Evolutionary conservation across 2,329 filamentous ascomycete genomes (phyloP), one percentile per base, ranked within the genome.

Genomic region (Colletotrichum eremochloae): DNA sequence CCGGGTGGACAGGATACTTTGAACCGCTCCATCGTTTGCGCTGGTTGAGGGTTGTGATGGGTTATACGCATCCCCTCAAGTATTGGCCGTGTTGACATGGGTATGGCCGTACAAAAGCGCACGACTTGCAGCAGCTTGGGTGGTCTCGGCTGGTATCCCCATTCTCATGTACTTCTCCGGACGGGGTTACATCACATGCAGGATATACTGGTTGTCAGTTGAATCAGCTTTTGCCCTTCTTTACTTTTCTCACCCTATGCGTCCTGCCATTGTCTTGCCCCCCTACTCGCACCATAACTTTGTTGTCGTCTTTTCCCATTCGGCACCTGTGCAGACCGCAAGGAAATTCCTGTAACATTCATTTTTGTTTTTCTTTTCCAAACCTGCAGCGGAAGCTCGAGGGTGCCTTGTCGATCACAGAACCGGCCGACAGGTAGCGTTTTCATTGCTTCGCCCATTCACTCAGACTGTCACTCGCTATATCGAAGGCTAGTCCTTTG

Each of bases 301-400:
- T 8, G n/a, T 20, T n/a, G n/a, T 5, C 46, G 31, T 38, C 31
- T 63, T 68, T 68, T 60, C 48, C 31, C 38, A 46, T 53, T 53
- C 42, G 69, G 60, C 42, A 60, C 31, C 65, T 50, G 20, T 44
- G 58, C 69, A 58, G 58, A 72, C 60, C 52, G 31, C 44, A 40
- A 14, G 33, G 29, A 12, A 31, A 33, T 55, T 3, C 40, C 18
- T 15, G 9, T 36, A 33, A 40, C 46, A 12, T 9, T 63, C 52
- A 12, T 9, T 63, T 44, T 55, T n/a, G n/a, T 53, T 52, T 46
- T 44, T 46, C 15, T 31, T 58, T 15, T 42, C 8, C 29, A 63
- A 33, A 60, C 56, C 58, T 36, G 50, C 36, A 63, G 68, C 68
- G 56, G 68, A 48, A 67, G 40, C 63, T 57, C 62, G 48, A 67